Conservation (phyloP, 2,329 filamentous ascomycete species). For the Westerdykella ornata region DNA sequence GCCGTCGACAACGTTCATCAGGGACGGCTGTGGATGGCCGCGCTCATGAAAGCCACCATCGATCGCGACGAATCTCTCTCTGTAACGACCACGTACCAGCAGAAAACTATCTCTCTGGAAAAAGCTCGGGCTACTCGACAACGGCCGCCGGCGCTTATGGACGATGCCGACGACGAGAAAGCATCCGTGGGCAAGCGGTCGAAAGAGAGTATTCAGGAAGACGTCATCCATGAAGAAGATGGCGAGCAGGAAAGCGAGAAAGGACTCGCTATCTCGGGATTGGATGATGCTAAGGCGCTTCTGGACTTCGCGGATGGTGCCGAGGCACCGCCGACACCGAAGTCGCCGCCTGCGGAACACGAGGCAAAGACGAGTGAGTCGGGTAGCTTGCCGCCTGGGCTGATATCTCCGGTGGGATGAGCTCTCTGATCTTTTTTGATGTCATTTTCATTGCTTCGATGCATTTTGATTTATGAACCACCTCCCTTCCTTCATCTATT, state of each 20-base stretch:
- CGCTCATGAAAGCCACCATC: slow-evolving; percentile 97
- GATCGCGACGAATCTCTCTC: slow-evolving; percentile 74
- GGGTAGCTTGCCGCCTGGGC: neutral
- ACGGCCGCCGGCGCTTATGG: slow-evolving; percentile 82
- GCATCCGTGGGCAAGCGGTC: slow-evolving; percentile 26
- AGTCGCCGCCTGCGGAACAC: slow-evolving; percentile 2
- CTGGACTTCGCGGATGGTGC: slow-evolving; percentile 29
- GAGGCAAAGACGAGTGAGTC: neutral
- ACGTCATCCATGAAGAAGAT: slow-evolving; percentile 35
- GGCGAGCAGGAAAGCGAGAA: slow-evolving; percentile 32
- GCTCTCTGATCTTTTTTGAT: too few species aligned
- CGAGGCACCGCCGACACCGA: slow-evolving; percentile 3
- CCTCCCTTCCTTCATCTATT: too few species aligned
- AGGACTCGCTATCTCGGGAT: slow-evolving; percentile 34
- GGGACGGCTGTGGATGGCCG: slow-evolving; percentile 95
- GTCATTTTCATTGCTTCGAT: too few species aligned
- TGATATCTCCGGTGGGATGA: neutral
- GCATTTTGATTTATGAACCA: too few species aligned
- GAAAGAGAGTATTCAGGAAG: slow-evolving; percentile 33
- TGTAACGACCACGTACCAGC: slow-evolving; percentile 88
- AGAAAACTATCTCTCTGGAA: slow-evolving; percentile 87
- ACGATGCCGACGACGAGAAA: slow-evolving; percentile 35
- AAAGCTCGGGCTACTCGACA: slow-evolving; percentile 86
- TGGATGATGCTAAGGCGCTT: slow-evolving; percentile 32
- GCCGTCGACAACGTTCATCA: slow-evolving; percentile 85